phyloP scores from a whole-genome alignment of 192 early-diverging fungal genomes.

The Cetraspora pellucida region DNA sequence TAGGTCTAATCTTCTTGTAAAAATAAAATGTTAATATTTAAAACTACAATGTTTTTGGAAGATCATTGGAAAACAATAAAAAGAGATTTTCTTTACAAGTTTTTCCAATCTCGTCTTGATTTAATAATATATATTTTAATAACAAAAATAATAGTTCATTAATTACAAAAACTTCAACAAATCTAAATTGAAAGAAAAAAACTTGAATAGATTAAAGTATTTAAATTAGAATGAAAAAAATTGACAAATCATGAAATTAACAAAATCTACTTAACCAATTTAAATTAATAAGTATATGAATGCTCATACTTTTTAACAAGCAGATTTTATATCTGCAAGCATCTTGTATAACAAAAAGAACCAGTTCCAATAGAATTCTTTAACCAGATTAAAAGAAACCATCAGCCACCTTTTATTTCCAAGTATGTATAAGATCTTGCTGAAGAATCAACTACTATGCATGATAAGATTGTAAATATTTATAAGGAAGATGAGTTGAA shows the following conservation, averaged over 20 bases:
- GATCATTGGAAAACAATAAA: constrained; percentile 9
- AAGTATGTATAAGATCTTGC: background rate
- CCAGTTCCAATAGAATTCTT: background rate
- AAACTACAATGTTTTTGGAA: constrained; percentile 7
- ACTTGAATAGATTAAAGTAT: constrained; percentile 14
- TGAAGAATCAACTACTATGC: no score
- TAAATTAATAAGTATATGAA: background rate
- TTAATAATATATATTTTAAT: constrained; percentile 13
- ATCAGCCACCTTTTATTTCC: background rate
- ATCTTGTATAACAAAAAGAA: background rate
- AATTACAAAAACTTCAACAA: background rate
- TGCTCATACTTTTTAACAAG: constrained; percentile 11
- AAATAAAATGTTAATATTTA: constrained; percentile 8
- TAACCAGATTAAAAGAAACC: background rate
- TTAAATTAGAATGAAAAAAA: constrained; percentile 18
- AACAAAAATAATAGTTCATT: background rate
- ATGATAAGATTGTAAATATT: no score
- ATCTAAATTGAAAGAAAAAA: background rate
- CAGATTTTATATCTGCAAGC: constrained; percentile 12
- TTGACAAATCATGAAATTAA: background rate
- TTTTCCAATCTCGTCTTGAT: background rate
- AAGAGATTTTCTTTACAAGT: constrained; percentile 21
- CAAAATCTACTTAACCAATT: background rate
- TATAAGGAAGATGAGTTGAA: no score
- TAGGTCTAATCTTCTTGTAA: background rate